Base-by-base conservation (phyloP, 2,329 filamentous ascomycete species). In the Niveomyces coronatus region DNA sequence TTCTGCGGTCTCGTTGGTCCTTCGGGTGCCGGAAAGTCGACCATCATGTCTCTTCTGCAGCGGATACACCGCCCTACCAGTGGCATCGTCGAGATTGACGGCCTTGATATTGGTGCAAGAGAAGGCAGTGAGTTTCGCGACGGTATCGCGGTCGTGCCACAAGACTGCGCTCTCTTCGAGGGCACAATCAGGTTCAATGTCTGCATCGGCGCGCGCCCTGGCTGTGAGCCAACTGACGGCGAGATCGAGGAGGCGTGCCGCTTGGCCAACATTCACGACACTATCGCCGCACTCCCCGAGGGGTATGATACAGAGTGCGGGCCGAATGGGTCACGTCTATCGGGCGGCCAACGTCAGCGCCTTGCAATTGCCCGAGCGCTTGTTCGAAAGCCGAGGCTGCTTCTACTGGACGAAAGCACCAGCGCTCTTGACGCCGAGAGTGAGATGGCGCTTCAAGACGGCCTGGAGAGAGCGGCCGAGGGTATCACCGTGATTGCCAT, bases 361-460 rank as follows among this genome's bases (percentile, higher is more conserved):
- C 60, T 93, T 11, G 78, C 79, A 1, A 88, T 94, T 51, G 85
- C 86, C 0, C 70, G 85, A 17, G 84, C 85, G 0, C 64, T 89
- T 3, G 70, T 87, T 3, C 71, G 85, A 0, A 70, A 74, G 44
- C 85, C 85, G 0, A 70, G 79, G 32, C 67, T 93, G 2, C 58
- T 93, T 14, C 71, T 94, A 27, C 67, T 93, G 1, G 86, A 94
- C 49, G 85, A 93, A 63, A 82, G 82, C 20, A 93, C 85, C 0
- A 83, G 77, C 29, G 82, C 81, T 4, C 66, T 94, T 3, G 85
- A 93, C 49, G 73, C 75, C 0, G 78, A 79, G 50, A 81, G 74
- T 35, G 81, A 85, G 35, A 64, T 66, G 5, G 58, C 79, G 9
- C 69, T 93, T 17, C 73, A 84, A 39, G 68, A 80, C 18, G 79